Evolutionary conservation across 2,329 filamentous ascomycete species (phyloP).

Genomic region (Xylariaceae sp.): DNA sequence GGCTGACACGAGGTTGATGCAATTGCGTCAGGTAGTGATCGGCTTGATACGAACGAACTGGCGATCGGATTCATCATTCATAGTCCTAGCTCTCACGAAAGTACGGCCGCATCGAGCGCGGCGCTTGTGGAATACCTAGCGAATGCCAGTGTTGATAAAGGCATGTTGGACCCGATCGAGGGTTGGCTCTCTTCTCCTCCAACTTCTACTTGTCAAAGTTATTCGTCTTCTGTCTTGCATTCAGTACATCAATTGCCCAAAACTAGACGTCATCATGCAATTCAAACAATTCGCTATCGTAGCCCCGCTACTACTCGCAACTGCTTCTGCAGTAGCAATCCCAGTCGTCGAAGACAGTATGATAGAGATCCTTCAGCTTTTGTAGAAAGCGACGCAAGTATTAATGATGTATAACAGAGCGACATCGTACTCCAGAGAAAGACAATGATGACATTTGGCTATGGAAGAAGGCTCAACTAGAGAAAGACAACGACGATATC

Average conservation of each 20-base stretch:
- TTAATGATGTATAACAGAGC: conserved; percentile 9
- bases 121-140: too few species aligned
- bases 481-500: conserved; percentile 23
- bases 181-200: neutral
- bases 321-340: conserved; percentile 11
- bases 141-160: too few species aligned
- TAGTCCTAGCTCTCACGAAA: too few species aligned
- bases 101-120: too few species aligned
- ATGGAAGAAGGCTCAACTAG: conserved; percentile 28
- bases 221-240: neutral
- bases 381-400: neutral
- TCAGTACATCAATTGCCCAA: neutral
- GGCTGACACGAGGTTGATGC: too few species aligned
- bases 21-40: too few species aligned
- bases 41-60: neutral
- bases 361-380: neutral
- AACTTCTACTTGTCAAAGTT: neutral
- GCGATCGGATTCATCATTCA: too few species aligned
- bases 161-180: too few species aligned
- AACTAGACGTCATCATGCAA: conserved; percentile 15
- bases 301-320: conserved; percentile 15
- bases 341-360: conserved; percentile 17
- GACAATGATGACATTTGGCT: conserved; percentile 18
- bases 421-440: conserved; percentile 10
- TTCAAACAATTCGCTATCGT: conserved; percentile 19